Base-by-base conservation (phyloP, 352 stramenopile species). In the Globisporangium nodosum region DNA sequence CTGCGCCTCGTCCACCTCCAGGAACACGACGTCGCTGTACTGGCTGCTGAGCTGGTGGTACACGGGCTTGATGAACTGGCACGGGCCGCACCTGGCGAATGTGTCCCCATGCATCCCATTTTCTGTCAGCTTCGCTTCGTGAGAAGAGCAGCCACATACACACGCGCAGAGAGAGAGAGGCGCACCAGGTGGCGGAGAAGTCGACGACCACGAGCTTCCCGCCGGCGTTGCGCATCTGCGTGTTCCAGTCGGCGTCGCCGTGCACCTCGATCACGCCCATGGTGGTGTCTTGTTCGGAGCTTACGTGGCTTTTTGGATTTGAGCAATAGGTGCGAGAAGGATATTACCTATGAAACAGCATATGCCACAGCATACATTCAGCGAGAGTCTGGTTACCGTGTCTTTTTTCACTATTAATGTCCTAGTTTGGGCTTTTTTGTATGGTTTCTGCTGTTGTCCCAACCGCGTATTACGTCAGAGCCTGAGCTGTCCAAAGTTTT, bases 141-240 rank as follows among this genome's bases (percentile, higher is more conserved):
- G 30, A 43, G 15, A 24, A 15, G 20, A 11, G 18, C n/a, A 43
- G 12, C 21, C n/a, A 54, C 18, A 47, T 15, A 42, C 18, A 20
- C 47, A 49, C 20, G 20, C 30, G 15, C 20, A 52, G 30, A 49
- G 11, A 33, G 6, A 35, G 43, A 13, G 3, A 18, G 20, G 66
- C 69, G 65, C 68, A 95, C 85, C 85, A 95, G 16, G 81, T 85
- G 42, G 85, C 85, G 3, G 83, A 93, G 54, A 95, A 95, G 68
- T 95, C 83, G 21, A 88, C 85, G 9, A 95, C 83, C n/a, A 95
- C 84, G n/a, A 95, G 74, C 64, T 95, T 93, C n/a, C 78, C 82
- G 31, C 82, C 77, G 18, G 85, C 85, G 43, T 65, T 68, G 53
- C 76, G 66, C 72, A 93, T 85, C 68, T 88, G 71, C 66, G 78